Percentiles rank a stretch among this genome's conserved stretches.
These are phyloP conservation scores for Pseudogymnoascus sp. DNA, from an alignment of 2,329 filamentous ascomycete species.

Conservation along the genomic window DNA sequence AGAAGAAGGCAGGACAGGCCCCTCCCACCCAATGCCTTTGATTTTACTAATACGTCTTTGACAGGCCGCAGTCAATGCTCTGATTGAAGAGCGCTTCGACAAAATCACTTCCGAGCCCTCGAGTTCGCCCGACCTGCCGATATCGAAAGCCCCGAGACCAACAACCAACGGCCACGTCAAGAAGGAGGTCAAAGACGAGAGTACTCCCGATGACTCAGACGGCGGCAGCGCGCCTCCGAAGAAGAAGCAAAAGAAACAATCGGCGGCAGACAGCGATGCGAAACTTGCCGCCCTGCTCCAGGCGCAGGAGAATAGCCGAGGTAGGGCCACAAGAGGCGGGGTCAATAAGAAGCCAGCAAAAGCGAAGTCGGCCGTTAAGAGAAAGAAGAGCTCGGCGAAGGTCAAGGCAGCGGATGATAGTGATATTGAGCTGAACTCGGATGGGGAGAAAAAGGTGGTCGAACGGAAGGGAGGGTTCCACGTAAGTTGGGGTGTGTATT, in stretches of 20 bases:
- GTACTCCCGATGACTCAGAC: slow-evolving; percentile 14
- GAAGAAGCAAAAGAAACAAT: slow-evolving; percentile 58
- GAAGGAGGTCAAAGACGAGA: slow-evolving; percentile 20
- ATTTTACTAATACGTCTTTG: slow-evolving; percentile 3
- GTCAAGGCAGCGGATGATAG: slow-evolving; percentile 74
- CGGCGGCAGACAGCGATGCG: slow-evolving; percentile 68
- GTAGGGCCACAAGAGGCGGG: slow-evolving; percentile 69
- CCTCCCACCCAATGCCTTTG: not conserved
- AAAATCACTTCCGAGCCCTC: slow-evolving; percentile 30
- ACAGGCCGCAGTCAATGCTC: slow-evolving; percentile 43
- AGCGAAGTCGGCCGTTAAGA: slow-evolving; percentile 54
- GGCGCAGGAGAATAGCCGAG: slow-evolving; percentile 76
- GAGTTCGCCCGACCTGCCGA: not conserved
- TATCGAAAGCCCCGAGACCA: slow-evolving; percentile 12
- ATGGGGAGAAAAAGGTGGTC: slow-evolving; percentile 55
- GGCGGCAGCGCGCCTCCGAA: slow-evolving; percentile 40
- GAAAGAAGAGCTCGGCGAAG: slow-evolving; percentile 70
- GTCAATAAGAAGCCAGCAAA: slow-evolving; percentile 50
- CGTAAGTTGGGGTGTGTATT: slow-evolving; percentile 38
- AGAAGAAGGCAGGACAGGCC: slow-evolving; percentile 30
- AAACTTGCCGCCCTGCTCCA: slow-evolving; percentile 81
- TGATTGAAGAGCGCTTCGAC: slow-evolving; percentile 52
- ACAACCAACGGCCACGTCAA: slow-evolving; percentile 21
- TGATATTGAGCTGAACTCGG: slow-evolving; percentile 59
- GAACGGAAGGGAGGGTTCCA: slow-evolving; percentile 86